Evolutionary conservation across 495 filamentous ascomycete species (phyloP).

Genomic region (Xylaria sp.): DNA sequence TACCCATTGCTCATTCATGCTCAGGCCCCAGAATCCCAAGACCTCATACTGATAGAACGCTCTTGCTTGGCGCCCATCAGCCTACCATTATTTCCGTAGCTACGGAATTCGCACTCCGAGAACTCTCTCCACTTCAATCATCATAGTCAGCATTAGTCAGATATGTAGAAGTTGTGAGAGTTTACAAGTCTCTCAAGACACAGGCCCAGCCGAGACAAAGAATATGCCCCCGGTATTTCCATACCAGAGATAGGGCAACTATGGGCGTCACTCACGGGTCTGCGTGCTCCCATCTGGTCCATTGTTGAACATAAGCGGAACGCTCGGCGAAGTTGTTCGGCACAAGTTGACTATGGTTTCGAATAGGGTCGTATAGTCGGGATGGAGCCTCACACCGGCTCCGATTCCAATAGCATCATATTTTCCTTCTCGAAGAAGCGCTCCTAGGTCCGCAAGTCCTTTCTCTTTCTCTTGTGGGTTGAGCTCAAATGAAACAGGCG

Average conservation of each 20-base stretch:
- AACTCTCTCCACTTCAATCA: slow-evolving; percentile 22
- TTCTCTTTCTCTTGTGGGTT: slow-evolving; percentile 12
- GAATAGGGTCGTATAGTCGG: slow-evolving; percentile 18
- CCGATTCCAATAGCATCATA: slow-evolving; percentile 26
- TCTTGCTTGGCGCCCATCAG: background rate
- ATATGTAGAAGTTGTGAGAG: background rate
- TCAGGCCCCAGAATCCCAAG: background rate
- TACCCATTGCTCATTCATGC: background rate
- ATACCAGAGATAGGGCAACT: background rate
- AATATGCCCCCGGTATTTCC: background rate
- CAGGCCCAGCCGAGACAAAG: background rate
- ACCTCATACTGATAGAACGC: background rate
- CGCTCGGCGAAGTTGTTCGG: background rate
- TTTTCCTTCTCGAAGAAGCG: slow-evolving; percentile 2
- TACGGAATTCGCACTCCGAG: slow-evolving; percentile 11
- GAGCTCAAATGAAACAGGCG: background rate
- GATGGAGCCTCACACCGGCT: slow-evolving; percentile 17
- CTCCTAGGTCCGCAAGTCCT: slow-evolving; percentile 9
- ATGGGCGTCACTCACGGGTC: slow-evolving; percentile 8
- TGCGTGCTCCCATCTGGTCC: slow-evolving; percentile 11
- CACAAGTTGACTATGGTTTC: slow-evolving; percentile 26
- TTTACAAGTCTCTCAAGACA: background rate
- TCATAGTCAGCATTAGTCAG: slow-evolving; percentile 1
- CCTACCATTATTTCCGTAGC: background rate
- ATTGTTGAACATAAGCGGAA: slow-evolving; percentile 25